Conservation (phyloP, 306 rosid genomes). For the Calophaca sinica region DNA sequence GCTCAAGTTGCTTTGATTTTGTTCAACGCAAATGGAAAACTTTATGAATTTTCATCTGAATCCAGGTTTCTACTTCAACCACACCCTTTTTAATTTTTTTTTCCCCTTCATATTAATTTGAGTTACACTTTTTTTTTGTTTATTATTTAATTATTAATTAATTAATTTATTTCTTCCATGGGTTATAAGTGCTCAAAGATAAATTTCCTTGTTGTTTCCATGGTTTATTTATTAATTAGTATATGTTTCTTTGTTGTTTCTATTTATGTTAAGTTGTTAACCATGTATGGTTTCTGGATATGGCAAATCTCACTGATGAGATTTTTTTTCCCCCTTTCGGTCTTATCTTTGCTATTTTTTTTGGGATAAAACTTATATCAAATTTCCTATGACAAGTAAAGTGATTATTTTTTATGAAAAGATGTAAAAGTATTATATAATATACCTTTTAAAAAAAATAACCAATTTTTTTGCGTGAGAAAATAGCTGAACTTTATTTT, state of each 20-base stretch:
- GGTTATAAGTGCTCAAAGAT: not conserved
- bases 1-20: conserved; percentile 81
- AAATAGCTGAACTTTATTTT: no score
- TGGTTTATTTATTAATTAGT: not conserved
- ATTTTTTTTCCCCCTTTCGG: not conserved
- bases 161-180: not conserved
- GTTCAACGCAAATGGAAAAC: conserved; percentile 75
- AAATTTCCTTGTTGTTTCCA: not conserved
- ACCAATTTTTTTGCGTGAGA: no score
- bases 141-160: no score
- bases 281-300: not conserved
- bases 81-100: not conserved
- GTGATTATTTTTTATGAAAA: no score
- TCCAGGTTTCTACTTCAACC: conserved; percentile 51
- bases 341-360: not conserved
- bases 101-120: not conserved
- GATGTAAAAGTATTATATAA: no score
- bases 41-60: conserved; percentile 68
- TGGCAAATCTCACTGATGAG: not conserved
- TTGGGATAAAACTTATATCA: no score
- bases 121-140: not conserved
- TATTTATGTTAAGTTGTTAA: not conserved
- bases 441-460: no score
- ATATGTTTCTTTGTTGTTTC: not conserved
- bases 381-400: no score